Conservation (phyloP, 176 grass and related monocot species). For the Phragmites australis region DNA sequence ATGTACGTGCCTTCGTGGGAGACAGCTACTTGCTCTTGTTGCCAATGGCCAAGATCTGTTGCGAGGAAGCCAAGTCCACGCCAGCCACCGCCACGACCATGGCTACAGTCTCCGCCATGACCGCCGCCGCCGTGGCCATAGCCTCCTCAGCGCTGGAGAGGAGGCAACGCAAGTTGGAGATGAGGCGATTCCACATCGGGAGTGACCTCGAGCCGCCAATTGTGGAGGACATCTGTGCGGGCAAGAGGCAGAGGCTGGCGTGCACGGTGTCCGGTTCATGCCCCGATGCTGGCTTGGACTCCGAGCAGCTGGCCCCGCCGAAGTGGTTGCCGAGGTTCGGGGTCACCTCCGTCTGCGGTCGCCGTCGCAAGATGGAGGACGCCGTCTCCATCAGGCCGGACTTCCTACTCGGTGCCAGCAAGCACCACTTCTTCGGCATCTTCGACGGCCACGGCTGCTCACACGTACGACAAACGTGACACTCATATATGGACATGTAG, state of each 20-base stretch:
- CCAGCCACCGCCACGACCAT: slow-evolving; percentile 20
- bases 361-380: slow-evolving; percentile 91
- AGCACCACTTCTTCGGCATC: slow-evolving; percentile 80
- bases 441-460: slow-evolving; percentile 96
- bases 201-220: slow-evolving; percentile 32
- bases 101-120: slow-evolving; percentile 24
- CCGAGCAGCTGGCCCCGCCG: neutral
- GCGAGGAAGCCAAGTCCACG: slow-evolving; percentile 54
- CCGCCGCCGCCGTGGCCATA: slow-evolving; percentile 19
- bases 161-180: slow-evolving; percentile 46
- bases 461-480: slow-evolving; percentile 47
- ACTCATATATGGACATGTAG: too few relatives aligned
- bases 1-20: neutral
- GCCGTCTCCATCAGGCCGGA: slow-evolving; percentile 66
- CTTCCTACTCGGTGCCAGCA: slow-evolving; percentile 43
- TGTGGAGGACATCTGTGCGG: slow-evolving; percentile 27
- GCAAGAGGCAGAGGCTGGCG: slow-evolving; percentile 37
- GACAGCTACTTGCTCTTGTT: neutral
- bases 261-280: slow-evolving; percentile 26
- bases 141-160: slow-evolving; percentile 51
- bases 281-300: neutral
- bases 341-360: slow-evolving; percentile 61
- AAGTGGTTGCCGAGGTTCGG: slow-evolving; percentile 53
- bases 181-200: slow-evolving; percentile 42
- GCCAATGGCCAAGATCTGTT: slow-evolving; percentile 73